These are phyloP conservation scores for Ceratobasidium sp. DNA, from an alignment of 1,284 basidiomycete species.

Conservation along the genomic window DNA sequence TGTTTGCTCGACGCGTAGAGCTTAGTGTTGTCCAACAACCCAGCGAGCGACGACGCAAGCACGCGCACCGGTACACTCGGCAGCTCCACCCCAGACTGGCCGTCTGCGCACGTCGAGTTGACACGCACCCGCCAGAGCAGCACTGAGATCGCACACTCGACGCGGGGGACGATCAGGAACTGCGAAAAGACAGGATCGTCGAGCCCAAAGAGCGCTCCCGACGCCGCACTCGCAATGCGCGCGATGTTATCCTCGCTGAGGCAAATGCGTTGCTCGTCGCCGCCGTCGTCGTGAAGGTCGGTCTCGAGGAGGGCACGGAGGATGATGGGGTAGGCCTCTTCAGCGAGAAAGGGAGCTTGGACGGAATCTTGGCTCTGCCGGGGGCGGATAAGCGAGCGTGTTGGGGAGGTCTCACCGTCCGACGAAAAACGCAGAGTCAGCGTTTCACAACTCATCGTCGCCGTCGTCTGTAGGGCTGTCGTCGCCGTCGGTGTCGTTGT, in stretches of 20 bases:
- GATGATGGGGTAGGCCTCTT: constrained; percentile 38
- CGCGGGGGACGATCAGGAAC: constrained; percentile 36
- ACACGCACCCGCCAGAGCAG: constrained; percentile 38
- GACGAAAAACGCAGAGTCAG: constrained; percentile 19
- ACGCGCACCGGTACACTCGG: constrained; percentile 32
- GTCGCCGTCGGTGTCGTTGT: neutral
- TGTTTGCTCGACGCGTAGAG: constrained; percentile 37
- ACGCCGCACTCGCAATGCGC: constrained; percentile 20
- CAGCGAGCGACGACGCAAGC: constrained; percentile 27
- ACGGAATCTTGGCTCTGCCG: constrained; percentile 8
- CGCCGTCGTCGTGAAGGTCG: constrained; percentile 12
- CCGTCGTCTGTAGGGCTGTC: neutral
- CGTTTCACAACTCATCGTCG: constrained; percentile 30
- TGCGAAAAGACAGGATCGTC: constrained; percentile 29
- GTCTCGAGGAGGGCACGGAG: constrained; percentile 25
- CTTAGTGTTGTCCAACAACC: constrained; percentile 37
- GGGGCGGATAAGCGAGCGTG: neutral
- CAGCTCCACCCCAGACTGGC: constrained; percentile 21
- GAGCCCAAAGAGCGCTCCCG: constrained; percentile 19
- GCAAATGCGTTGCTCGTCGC: constrained; percentile 12
- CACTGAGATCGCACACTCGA: constrained; percentile 38
- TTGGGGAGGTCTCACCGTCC: neutral
- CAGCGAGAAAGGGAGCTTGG: constrained; percentile 26
- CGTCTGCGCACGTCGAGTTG: constrained; percentile 31
- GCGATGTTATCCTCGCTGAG: constrained; percentile 38